A percentile compares a stretch with the other conserved stretches of the same genome.
Evolutionary conservation across 75 land plant genomes (phyloP).

Genomic region (Cunninghamia lanceolata): DNA sequence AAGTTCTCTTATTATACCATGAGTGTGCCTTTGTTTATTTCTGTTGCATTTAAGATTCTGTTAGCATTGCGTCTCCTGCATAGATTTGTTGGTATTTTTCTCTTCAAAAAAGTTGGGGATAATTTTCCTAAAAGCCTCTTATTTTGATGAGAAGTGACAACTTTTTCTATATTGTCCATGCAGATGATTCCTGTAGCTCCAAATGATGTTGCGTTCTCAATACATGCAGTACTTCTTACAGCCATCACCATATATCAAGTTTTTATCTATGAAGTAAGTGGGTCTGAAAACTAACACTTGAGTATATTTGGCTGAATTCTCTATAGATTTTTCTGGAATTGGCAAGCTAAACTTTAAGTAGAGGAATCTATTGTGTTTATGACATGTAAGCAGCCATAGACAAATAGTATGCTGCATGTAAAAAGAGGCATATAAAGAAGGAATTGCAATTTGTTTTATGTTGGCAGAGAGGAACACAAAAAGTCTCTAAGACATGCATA

Average conservation of each 20-base stretch:
- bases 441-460: slow-evolving; percentile 7
- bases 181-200: slow-evolving; percentile 98
- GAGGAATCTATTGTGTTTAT: neutral
- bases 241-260: slow-evolving; percentile 64
- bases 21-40: no score
- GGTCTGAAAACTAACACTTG: neutral
- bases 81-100: neutral
- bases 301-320: neutral
- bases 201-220: slow-evolving; percentile 96
- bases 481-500: slow-evolving; percentile 54
- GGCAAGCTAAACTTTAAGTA: neutral
- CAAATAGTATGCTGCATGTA: neutral
- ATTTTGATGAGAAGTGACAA: neutral
- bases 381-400: neutral
- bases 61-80: neutral
- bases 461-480: slow-evolving; percentile 81
- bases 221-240: slow-evolving; percentile 88
- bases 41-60: no score
- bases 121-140: neutral
- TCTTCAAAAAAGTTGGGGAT: neutral
- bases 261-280: slow-evolving; percentile 70
- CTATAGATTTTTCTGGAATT: slow-evolving; percentile 1
- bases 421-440: slow-evolving; percentile 3
- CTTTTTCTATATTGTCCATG: slow-evolving; percentile 1
- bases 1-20: no score